phyloP scores from a whole-genome alignment of 129 eudicot genomes.

The Pittosporum tobira region DNA sequence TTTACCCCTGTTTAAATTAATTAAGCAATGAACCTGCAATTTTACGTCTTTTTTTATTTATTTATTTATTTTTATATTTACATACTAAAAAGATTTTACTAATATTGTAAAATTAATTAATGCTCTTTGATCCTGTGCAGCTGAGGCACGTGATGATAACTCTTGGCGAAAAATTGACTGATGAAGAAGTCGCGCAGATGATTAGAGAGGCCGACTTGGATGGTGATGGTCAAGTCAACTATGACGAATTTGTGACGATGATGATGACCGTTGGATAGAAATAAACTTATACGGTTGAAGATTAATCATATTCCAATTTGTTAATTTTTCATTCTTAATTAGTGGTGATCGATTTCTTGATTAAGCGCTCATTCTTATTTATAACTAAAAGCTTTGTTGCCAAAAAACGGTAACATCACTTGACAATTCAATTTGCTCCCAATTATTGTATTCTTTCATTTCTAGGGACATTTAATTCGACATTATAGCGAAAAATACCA shows the following conservation, averaged over 20 bases:
- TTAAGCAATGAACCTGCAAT: not conserved
- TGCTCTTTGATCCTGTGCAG: conserved; percentile 19
- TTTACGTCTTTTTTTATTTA: not conserved
- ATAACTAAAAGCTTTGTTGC: too few species aligned
- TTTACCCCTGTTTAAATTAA: conserved; percentile 5
- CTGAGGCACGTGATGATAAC: conserved; percentile 57
- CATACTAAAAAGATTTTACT: not conserved
- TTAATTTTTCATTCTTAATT: too few species aligned
- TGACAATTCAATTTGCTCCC: too few species aligned
- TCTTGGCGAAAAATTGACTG: conserved; percentile 53
- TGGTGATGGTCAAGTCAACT: conserved; percentile 62
- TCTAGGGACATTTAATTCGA: too few species aligned
- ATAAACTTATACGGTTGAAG: not conserved
- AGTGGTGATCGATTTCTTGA: too few species aligned
- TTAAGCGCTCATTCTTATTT: too few species aligned
- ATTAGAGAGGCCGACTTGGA: conserved; percentile 53
- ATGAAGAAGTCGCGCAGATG: conserved; percentile 57
- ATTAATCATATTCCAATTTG: not conserved
- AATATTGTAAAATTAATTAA: not conserved
- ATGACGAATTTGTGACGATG: conserved; percentile 55
- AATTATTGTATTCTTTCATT: too few species aligned
- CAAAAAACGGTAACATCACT: too few species aligned
- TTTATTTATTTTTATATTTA: not conserved
- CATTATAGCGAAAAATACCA: too few species aligned
- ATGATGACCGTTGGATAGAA: conserved; percentile 37